These are phyloP conservation scores for Nannochloropsis gaditana DNA, from an alignment of 108 stramenopile species.

Conservation along the genomic window DNA sequence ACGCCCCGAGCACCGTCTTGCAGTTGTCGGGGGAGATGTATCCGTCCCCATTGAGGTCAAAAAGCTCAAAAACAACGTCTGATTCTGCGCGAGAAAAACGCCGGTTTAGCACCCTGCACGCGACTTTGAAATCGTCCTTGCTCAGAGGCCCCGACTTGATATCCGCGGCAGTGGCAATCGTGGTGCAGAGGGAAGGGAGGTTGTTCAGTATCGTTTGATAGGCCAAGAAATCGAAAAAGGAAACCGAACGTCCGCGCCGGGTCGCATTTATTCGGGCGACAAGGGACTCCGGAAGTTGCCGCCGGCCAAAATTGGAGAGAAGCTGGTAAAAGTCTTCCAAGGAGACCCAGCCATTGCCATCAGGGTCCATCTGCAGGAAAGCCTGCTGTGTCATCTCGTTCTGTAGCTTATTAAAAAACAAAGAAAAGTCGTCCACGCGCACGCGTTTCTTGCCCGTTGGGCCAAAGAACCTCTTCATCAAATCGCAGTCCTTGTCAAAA, in stretches of 20 bases:
- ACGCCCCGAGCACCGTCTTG: slow-evolving; percentile 49
- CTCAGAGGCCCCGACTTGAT: slow-evolving; percentile 58
- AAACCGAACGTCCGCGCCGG: background rate
- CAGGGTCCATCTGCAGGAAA: slow-evolving; percentile 42
- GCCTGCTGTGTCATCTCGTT: slow-evolving; percentile 57
- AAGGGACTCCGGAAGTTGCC: background rate
- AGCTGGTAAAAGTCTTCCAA: background rate
- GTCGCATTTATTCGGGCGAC: background rate
- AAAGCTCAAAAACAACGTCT: slow-evolving; percentile 57
- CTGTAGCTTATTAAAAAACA: slow-evolving; percentile 59
- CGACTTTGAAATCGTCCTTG: slow-evolving; percentile 62
- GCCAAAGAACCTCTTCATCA: slow-evolving; percentile 56
- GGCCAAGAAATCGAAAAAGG: background rate
- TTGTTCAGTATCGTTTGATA: slow-evolving; percentile 20
- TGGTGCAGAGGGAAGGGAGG: slow-evolving; percentile 26
- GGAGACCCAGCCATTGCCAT: slow-evolving; percentile 21
- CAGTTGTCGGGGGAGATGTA: slow-evolving; percentile 52
- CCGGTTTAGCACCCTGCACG: slow-evolving; percentile 51
- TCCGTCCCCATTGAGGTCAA: slow-evolving; percentile 58
- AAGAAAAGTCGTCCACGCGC: slow-evolving; percentile 51
- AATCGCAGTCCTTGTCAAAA: slow-evolving; percentile 55
- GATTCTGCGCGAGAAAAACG: slow-evolving; percentile 55
- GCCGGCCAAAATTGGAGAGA: background rate
- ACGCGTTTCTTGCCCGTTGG: slow-evolving; percentile 39
- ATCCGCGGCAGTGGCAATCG: slow-evolving; percentile 37